Base-by-base conservation (phyloP, 352 stramenopile genomes). In the Elongisporangium undulatum region DNA sequence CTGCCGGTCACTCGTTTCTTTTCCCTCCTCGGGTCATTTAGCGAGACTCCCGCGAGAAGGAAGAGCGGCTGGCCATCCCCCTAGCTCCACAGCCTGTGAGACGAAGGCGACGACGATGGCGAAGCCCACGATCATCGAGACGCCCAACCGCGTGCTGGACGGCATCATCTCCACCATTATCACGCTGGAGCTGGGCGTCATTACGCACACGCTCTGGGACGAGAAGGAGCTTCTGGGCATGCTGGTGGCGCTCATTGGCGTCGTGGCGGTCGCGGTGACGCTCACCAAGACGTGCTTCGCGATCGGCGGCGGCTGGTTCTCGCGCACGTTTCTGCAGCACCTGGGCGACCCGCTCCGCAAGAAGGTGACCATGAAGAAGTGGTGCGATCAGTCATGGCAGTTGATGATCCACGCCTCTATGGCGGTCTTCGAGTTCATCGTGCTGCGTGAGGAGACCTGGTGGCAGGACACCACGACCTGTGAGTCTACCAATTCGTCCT, bases 321-420 rank as follows among this genome's bases (percentile, higher is more conserved):
- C 83, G 57, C 77, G 79, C 61, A 89, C 70, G 2, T 90, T 89
- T 64, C 67, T 94, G 58, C 64, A 92, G 68, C 82, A 94, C 71
- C 63, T 94, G 19, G 79, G 82, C 7, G 79, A 96, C 61, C 87
- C 87, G 39, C 70, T 96, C 17, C 83, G 82, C 67, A 95, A 94
- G 67, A 51, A 71, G 21, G 65, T 92, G 62, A 82, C 85, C 34
- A 90, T 93, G 80, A 91, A 92, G 64, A 96, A 96, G 67, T 96
- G 87, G 78, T 88, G 75, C 49, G 86, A 95, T 59, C 87, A 96
- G 78, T 92, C 84, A 22, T 96, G 87, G 87, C 87, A 95, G 64
- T 69, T 95, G 22, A 77, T 62, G 49, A 90, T 95, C 68, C 87
- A 96, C 67, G 71, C 78, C 34, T 85, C 74, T 20, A 94, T 96